A percentile compares a stretch with the other conserved stretches of the same genome.
phyloP scores from a whole-genome alignment of 2,329 filamentous ascomycete species.

The Dactylellina sp. region DNA sequence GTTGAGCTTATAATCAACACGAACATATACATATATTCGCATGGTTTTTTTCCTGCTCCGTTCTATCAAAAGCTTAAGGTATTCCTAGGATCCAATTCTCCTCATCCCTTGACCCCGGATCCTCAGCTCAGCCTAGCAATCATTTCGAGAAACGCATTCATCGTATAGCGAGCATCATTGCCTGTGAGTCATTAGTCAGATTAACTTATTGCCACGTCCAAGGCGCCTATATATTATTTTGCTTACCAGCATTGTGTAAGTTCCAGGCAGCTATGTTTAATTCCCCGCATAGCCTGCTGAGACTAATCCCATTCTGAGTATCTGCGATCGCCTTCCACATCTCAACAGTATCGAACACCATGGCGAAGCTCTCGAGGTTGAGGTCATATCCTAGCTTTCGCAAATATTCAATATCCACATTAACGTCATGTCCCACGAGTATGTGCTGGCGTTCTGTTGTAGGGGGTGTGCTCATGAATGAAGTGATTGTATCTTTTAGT shows the following conservation, averaged over 20 bases:
- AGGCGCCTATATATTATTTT: background rate
- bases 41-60: no score
- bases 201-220: background rate
- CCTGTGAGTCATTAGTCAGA: slow-evolving; percentile 64
- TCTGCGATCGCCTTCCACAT: slow-evolving; percentile 75
- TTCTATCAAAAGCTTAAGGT: no score
- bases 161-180: slow-evolving; percentile 84
- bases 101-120: background rate
- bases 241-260: slow-evolving; percentile 78
- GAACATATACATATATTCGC: no score
- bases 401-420: slow-evolving; percentile 77
- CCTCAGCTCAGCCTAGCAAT: slow-evolving; percentile 65
- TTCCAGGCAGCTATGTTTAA: slow-evolving; percentile 74
- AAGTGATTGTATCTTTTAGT: slow-evolving; percentile 63
- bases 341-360: slow-evolving; percentile 77
- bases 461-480: slow-evolving; percentile 62
- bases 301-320: slow-evolving; percentile 68
- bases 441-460: slow-evolving; percentile 70
- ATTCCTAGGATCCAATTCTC: background rate
- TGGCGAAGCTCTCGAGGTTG: slow-evolving; percentile 70
- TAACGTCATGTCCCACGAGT: slow-evolving; percentile 81
- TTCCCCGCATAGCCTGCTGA: slow-evolving; percentile 73
- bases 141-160: slow-evolving; percentile 78
- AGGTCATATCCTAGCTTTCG: slow-evolving; percentile 74
- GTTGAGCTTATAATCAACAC: no score